These are phyloP conservation scores for Gossypium davidsonii DNA, from an alignment of 441 rosid species.

Conservation along the genomic window DNA sequence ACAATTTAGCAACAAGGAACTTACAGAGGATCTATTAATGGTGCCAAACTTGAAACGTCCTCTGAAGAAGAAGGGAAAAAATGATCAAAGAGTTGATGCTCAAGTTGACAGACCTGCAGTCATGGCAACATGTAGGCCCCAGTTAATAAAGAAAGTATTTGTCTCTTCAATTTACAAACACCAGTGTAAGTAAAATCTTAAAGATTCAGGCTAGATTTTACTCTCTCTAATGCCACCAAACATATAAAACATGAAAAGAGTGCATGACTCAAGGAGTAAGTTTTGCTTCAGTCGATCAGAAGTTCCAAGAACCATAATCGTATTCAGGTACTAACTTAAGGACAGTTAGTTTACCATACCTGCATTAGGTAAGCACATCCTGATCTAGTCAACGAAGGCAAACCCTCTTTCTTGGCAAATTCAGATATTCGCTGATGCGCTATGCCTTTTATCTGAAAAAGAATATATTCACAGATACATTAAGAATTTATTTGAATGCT, in stretches of 20 bases:
- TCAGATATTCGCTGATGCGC: conserved; percentile 89
- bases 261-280: conserved; percentile 10
- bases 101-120: conserved; percentile 91
- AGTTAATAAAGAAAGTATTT: background rate
- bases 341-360: conserved; percentile 34
- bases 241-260: conserved; percentile 9
- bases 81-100: conserved; percentile 91
- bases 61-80: conserved; percentile 88
- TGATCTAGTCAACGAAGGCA: conserved; percentile 91
- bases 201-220: background rate
- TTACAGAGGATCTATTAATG: conserved; percentile 87
- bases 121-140: background rate
- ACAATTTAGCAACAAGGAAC: conserved; percentile 24
- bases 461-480: background rate
- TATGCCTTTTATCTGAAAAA: conserved; percentile 72
- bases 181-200: background rate
- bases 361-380: conserved; percentile 96
- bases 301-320: background rate
- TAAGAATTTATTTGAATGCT: background rate
- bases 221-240: background rate
- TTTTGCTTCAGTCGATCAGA: conserved; percentile 3
- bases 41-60: conserved; percentile 84
- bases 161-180: background rate
- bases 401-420: conserved; percentile 81
- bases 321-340: background rate